phyloP scores from a whole-genome alignment of 2,329 filamentous ascomycete species.

The Penicillium griseofulvum region DNA sequence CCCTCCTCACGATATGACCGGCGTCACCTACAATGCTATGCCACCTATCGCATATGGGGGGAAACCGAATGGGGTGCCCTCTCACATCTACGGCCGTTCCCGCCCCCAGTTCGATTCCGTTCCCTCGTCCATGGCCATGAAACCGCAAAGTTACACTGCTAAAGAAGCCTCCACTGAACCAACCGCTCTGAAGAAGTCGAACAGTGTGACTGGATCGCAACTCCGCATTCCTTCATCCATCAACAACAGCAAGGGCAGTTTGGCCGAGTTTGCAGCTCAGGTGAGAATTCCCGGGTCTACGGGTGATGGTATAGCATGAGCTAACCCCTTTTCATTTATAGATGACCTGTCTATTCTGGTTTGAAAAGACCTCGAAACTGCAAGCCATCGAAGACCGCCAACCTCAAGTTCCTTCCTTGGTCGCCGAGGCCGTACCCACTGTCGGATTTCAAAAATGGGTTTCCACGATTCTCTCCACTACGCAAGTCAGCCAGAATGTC shows the following conservation, averaged over 20 bases:
- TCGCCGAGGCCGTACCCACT: constrained; percentile 70
- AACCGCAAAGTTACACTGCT: constrained; percentile 23
- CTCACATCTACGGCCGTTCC: constrained; percentile 25
- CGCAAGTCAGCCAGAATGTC: constrained; percentile 94
- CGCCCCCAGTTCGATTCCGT: constrained; percentile 23
- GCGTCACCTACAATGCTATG: constrained; percentile 38
- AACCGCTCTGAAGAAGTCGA: constrained; percentile 27
- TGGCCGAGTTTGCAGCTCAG: constrained; percentile 81
- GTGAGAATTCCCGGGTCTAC: constrained; percentile 44
- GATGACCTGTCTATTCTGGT: constrained; percentile 98
- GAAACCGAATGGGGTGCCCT: constrained; percentile 26
- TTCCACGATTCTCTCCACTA: constrained; percentile 82
- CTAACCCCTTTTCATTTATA: constrained; percentile 37
- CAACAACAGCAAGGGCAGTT: constrained; percentile 68
- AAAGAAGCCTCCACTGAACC: constrained; percentile 24
- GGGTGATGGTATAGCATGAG: background rate
- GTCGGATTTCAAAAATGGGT: constrained; percentile 92
- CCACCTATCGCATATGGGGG: constrained; percentile 32
- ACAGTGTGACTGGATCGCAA: constrained; percentile 45
- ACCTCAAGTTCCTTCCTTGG: constrained; percentile 55
- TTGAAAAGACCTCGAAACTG: constrained; percentile 80
- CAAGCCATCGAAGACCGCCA: constrained; percentile 65
- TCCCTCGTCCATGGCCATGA: constrained; percentile 22
- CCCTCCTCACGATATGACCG: constrained; percentile 43
- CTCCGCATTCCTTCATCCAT: constrained; percentile 74